phyloP scores from a whole-genome alignment of 192 early-diverging fungal genomes.

The Umbelopsis sp. region DNA sequence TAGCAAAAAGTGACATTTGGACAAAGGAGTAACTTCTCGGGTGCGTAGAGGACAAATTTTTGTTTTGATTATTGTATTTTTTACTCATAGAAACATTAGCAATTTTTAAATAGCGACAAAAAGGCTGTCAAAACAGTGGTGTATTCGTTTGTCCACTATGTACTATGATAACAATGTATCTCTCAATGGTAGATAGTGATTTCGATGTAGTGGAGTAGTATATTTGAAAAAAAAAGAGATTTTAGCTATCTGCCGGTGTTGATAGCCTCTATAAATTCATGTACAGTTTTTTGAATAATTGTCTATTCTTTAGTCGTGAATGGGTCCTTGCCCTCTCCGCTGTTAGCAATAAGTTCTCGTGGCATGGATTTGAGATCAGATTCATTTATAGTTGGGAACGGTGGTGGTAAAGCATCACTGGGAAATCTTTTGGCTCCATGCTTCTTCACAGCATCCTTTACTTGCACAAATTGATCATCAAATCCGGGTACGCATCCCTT shows the following conservation, averaged over 20 bases:
- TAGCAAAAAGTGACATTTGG: conserved; percentile 6
- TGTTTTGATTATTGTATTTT: too few species aligned
- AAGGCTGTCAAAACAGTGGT: too few species aligned
- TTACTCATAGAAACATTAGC: too few species aligned
- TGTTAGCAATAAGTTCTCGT: conserved; percentile 51
- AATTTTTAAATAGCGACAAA: too few species aligned
- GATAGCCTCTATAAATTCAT: conserved; percentile 20
- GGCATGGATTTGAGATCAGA: conserved; percentile 47
- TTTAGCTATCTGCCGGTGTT: conserved; percentile 2
- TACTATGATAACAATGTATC: too few species aligned
- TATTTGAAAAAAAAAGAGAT: conserved; percentile 8
- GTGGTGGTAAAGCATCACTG: conserved; percentile 57
- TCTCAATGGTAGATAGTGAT: too few species aligned
- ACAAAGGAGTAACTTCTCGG: background rate
- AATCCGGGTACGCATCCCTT: conserved; percentile 91
- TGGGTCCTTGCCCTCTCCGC: conserved; percentile 49
- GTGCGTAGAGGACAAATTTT: too few species aligned
- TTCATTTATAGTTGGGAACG: conserved; percentile 72
- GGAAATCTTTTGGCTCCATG: conserved; percentile 66
- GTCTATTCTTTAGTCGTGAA: conserved; percentile 47
- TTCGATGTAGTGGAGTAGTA: background rate
- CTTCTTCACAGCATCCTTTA: conserved; percentile 87
- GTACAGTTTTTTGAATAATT: conserved; percentile 14
- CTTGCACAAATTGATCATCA: conserved; percentile 82
- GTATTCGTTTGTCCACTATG: too few species aligned